phyloP scores from a whole-genome alignment of 331 rosid genomes.

The Ulmus americana region DNA sequence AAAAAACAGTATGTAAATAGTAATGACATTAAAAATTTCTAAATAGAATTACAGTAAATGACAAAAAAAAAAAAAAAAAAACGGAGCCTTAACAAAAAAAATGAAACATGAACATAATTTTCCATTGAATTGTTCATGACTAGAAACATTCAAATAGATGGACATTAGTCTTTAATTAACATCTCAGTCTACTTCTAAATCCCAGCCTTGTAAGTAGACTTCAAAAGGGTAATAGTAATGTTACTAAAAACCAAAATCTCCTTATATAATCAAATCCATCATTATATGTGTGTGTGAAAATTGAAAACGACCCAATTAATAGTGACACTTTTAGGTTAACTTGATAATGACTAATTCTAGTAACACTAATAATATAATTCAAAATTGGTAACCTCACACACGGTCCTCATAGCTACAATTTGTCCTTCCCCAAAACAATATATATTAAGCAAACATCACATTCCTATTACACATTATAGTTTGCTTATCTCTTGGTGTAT shows the following conservation, averaged over 20 bases:
- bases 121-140: too few species aligned
- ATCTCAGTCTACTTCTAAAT: neutral
- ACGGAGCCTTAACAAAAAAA: neutral
- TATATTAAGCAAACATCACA: slow-evolving; percentile 14
- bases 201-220: neutral
- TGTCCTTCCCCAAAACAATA: slow-evolving; percentile 14
- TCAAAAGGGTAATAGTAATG: neutral
- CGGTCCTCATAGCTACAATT: slow-evolving; percentile 38
- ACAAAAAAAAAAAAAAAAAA: too few species aligned
- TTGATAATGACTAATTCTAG: neutral
- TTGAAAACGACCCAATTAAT: slow-evolving; percentile 25
- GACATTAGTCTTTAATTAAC: too few species aligned
- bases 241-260: neutral
- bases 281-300: slow-evolving; percentile 17
- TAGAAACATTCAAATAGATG: too few species aligned
- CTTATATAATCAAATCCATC: slow-evolving; percentile 19
- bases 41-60: too few species aligned
- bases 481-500: too few species aligned
- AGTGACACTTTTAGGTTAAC: slow-evolving; percentile 22
- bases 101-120: neutral
- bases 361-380: slow-evolving; percentile 1
- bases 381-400: slow-evolving; percentile 16
- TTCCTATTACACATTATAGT: slow-evolving; percentile 8
- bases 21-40: too few species aligned
- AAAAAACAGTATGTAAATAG: too few species aligned